Percentiles rank a stretch among this genome's conserved stretches.
Conservation (phyloP, 108 stramenopile species). For the Cyclotella cryptica region DNA sequence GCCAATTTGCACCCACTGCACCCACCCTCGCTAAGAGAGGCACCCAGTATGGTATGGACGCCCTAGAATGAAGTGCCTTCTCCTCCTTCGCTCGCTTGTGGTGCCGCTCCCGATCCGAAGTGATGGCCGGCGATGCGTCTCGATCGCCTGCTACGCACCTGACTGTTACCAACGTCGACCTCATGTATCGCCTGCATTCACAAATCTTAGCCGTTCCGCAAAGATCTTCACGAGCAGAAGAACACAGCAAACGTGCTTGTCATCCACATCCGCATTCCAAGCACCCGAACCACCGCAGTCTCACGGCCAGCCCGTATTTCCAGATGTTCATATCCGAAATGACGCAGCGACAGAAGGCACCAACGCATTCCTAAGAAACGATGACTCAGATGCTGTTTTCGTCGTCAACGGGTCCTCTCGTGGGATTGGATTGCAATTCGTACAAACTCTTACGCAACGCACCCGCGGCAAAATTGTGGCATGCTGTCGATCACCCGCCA, state of each 20-base stretch:
- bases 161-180: not conserved
- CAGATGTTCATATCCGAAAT: slow-evolving; percentile 52
- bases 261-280: slow-evolving; percentile 35
- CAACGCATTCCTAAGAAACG: slow-evolving; percentile 45
- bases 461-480: slow-evolving; percentile 77
- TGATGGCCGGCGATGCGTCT: not conserved
- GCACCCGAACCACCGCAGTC: slow-evolving; percentile 65
- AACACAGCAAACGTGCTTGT: not conserved
- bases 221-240: not conserved
- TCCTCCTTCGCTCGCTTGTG: not conserved
- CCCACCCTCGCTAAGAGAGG: not conserved
- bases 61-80: slow-evolving; percentile 1
- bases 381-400: slow-evolving; percentile 79
- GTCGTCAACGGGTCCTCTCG: slow-evolving; percentile 79
- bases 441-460: slow-evolving; percentile 53
- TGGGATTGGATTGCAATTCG: slow-evolving; percentile 80
- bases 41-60: not conserved
- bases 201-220: not conserved
- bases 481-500: slow-evolving; percentile 69
- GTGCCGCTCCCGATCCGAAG: not conserved
- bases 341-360: not conserved
- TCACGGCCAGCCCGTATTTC: slow-evolving; percentile 60
- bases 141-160: not conserved
- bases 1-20: not conserved
- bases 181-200: not conserved